Percentiles rank a stretch among this genome's conserved stretches.
Conservation (phyloP, 768 basidiomycete species). For the Pleurotus giganteus region DNA sequence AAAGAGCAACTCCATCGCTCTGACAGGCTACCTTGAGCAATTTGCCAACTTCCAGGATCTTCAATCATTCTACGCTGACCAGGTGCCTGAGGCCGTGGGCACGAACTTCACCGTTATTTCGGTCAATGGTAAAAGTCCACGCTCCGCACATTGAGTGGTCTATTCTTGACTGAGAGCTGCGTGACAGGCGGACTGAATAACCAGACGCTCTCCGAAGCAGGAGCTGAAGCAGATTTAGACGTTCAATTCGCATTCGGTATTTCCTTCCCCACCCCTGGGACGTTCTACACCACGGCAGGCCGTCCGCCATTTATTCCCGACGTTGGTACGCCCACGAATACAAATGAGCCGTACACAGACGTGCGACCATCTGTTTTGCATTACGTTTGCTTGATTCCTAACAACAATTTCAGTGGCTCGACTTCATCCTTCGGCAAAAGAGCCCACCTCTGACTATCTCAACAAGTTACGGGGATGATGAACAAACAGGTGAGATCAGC, state of each 20-base stretch:
- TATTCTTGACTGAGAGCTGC: constrained; percentile 12
- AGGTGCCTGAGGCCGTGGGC: constrained; percentile 45
- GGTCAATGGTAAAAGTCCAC: constrained; percentile 44
- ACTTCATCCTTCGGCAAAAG: constrained; percentile 45
- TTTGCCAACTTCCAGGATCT: constrained; percentile 53
- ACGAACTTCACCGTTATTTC: constrained; percentile 53
- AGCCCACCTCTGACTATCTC: constrained; percentile 60
- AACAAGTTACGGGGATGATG: constrained; percentile 72
- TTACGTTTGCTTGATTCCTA: not conserved
- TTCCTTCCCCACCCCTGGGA: constrained; percentile 55
- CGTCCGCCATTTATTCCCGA: constrained; percentile 58
- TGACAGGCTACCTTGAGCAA: constrained; percentile 54
- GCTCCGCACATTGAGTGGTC: not conserved
- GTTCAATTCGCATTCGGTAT: constrained; percentile 67
- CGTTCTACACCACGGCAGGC: constrained; percentile 64
- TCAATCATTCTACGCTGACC: constrained; percentile 46
- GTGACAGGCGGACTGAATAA: constrained; percentile 56
- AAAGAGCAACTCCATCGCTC: constrained; percentile 47
- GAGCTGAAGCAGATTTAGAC: constrained; percentile 66
- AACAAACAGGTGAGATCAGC: constrained; percentile 55
- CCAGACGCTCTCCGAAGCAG: constrained; percentile 50
- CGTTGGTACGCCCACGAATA: constrained; percentile 31
- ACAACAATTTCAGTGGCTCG: constrained; percentile 42
- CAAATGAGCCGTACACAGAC: constrained; percentile 31
- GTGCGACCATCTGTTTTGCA: constrained; percentile 11